A percentile compares a stretch with the other conserved stretches of the same genome.
Conservation (phyloP, 306 rosid genomes). For the Vigna radiata region DNA sequence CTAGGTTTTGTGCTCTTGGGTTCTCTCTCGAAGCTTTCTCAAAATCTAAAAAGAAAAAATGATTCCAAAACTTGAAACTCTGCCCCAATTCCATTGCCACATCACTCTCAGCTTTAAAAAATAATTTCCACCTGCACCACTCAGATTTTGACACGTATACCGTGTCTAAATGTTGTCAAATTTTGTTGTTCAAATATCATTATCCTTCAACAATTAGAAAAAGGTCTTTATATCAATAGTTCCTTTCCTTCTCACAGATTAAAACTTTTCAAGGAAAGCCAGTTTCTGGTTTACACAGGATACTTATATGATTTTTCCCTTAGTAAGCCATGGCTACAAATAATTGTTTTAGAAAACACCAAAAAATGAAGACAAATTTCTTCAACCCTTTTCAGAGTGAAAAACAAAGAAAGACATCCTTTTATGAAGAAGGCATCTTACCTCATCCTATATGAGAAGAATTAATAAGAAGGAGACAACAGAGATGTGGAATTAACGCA, state of each 20-base stretch:
- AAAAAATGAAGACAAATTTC: conserved; percentile 9
- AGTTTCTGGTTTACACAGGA: conserved; percentile 17
- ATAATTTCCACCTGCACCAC: no score
- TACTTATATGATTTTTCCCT: neutral
- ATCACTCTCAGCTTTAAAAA: no score
- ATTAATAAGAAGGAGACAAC: neutral
- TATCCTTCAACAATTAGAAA: neutral
- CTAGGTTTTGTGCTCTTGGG: no score
- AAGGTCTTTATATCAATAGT: conserved; percentile 8
- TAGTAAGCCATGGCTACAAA: neutral
- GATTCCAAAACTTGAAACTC: no score
- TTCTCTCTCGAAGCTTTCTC: no score
- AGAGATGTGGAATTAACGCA: conserved; percentile 12
- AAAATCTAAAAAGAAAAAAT: no score
- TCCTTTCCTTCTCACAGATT: conserved; percentile 9
- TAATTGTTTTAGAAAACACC: neutral
- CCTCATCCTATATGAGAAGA: conserved; percentile 1
- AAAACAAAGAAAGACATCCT: conserved; percentile 4
- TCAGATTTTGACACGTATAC: no score
- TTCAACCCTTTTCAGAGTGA: conserved; percentile 2
- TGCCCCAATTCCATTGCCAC: no score
- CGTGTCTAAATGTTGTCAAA: no score
- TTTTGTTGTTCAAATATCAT: no score
- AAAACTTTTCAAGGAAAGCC: conserved; percentile 12
- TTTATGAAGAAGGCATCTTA: neutral